These are phyloP conservation scores for Hymenoscyphus occultus DNA, from an alignment of 2,329 filamentous ascomycete species.

Conservation along the genomic window DNA sequence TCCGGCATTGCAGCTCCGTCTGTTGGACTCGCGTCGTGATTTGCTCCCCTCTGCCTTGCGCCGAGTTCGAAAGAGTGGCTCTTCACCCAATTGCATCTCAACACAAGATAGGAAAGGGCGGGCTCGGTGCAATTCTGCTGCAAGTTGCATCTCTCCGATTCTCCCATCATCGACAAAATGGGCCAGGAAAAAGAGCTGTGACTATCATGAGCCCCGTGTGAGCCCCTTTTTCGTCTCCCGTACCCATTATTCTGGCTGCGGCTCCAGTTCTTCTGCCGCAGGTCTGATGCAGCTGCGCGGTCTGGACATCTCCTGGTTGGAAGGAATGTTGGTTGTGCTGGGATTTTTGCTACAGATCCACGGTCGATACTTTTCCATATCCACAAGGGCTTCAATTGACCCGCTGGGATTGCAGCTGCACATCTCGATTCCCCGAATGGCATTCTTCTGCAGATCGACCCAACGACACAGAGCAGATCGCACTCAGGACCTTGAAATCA, in stretches of 20 bases:
- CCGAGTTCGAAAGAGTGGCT: background rate
- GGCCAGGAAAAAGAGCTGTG: slow-evolving; percentile 1
- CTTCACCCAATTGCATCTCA: background rate
- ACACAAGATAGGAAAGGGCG: slow-evolving; percentile 4
- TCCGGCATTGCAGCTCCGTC: background rate
- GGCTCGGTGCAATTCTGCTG: slow-evolving; percentile 2
- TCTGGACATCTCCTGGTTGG: background rate
- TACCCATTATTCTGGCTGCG: background rate
- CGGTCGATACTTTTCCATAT: background rate
- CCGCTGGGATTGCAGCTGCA: background rate
- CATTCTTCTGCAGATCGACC: slow-evolving; percentile 1
- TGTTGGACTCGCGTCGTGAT: background rate
- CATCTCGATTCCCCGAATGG: background rate
- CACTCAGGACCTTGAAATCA: background rate
- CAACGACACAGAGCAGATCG: slow-evolving; percentile 1
- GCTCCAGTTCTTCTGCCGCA: slow-evolving; percentile 3
- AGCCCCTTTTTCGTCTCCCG: background rate
- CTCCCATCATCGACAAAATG: background rate
- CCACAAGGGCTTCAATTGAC: background rate
- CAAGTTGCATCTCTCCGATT: background rate
- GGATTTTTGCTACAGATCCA: background rate
- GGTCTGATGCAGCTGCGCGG: background rate
- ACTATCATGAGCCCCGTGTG: background rate
- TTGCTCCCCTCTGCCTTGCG: background rate
- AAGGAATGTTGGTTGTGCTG: background rate